Percentiles rank a stretch among this genome's conserved stretches.
Conservation (phyloP, 495 filamentous ascomycete species). For the Hypoxylon rickii region DNA sequence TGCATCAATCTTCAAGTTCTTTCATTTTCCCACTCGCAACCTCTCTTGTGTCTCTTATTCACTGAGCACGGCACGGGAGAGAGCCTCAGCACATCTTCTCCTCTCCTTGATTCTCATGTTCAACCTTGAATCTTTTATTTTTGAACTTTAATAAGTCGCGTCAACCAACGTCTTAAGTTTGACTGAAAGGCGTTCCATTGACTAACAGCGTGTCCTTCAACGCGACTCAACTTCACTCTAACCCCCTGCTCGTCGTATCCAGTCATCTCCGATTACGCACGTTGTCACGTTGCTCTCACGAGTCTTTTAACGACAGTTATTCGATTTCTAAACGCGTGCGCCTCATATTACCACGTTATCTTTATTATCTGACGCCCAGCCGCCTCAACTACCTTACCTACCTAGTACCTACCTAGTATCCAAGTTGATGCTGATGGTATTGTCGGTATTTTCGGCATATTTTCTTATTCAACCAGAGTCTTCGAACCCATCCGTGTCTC, state of each 20-base stretch:
- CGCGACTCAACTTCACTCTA: constrained; percentile 5
- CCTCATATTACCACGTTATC: neutral
- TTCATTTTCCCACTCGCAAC: constrained; percentile 2
- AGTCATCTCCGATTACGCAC: constrained; percentile 34
- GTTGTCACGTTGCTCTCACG: constrained; percentile 20
- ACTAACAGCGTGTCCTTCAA: constrained; percentile 20
- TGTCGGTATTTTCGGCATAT: neutral
- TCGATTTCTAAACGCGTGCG: constrained; percentile 27
- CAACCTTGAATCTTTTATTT: neutral
- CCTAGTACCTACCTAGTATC: too few species aligned
- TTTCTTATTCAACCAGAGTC: too few species aligned
- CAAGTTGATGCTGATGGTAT: neutral
- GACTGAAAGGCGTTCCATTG: constrained; percentile 4
- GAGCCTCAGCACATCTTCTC: neutral
- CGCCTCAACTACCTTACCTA: neutral
- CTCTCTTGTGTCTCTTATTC: neutral
- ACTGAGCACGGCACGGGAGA: too few species aligned
- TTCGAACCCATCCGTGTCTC: neutral
- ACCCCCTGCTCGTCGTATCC: constrained; percentile 29
- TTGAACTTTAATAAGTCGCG: neutral
- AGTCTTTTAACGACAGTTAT: too few species aligned
- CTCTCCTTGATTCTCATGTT: neutral
- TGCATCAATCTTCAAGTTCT: neutral
- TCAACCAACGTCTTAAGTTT: constrained; percentile 1
- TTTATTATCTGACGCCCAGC: neutral